phyloP scores from a whole-genome alignment of 495 filamentous ascomycete genomes.

The Neurospora discreta region DNA sequence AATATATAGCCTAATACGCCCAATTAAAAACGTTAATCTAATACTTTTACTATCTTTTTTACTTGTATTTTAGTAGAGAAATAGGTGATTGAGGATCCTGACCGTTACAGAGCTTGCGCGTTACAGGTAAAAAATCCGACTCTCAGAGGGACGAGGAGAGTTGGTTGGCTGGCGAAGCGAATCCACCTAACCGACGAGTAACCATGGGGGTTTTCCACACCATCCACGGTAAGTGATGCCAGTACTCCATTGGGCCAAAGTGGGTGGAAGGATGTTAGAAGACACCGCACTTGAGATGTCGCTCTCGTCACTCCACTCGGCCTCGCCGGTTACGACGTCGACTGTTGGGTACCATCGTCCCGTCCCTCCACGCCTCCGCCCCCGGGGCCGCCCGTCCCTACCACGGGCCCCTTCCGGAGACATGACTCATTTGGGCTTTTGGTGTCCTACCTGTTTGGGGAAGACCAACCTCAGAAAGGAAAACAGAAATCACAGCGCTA shows the following conservation, averaged over 20 bases:
- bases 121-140: no score
- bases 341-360: neutral
- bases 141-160: no score
- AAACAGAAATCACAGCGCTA: neutral
- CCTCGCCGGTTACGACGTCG: neutral
- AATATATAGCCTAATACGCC: no score
- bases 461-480: neutral
- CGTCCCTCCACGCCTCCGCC: neutral
- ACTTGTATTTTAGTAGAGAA: no score
- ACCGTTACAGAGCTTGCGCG: no score
- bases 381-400: neutral
- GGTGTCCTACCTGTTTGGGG: neutral
- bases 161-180: no score
- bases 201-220: neutral
- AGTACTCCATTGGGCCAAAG: neutral
- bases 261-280: neutral
- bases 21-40: no score
- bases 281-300: neutral
- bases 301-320: neutral
- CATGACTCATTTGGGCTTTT: neutral
- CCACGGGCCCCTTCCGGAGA: neutral
- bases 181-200: no score
- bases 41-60: no score
- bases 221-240: neutral
- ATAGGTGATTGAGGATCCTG: no score